phyloP scores from a whole-genome alignment of 1,139 yeast genomes.

The Hemisphaericaspora xylofermentans region DNA sequence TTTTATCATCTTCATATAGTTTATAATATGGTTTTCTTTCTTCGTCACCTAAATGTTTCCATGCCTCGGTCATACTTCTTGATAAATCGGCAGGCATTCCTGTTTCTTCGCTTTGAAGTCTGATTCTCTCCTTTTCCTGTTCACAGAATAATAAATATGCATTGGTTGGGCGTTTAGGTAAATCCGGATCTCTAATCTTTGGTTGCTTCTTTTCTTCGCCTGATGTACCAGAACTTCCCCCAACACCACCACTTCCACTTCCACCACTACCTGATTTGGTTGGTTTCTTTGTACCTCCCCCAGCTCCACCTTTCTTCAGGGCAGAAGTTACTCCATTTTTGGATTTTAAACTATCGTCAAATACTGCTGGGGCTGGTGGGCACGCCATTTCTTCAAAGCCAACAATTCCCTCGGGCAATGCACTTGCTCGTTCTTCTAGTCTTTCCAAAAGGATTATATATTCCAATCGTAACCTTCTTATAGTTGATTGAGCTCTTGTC shows the following conservation, averaged over 20 bases:
- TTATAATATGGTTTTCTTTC: conserved; percentile 75
- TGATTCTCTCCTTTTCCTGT: conserved; percentile 72
- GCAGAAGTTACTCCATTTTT: conserved; percentile 20
- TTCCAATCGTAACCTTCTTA: conserved; percentile 79
- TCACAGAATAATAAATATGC: conserved; percentile 89
- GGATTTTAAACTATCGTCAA: conserved; percentile 32
- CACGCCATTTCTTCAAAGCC: conserved; percentile 43
- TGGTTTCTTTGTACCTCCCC: conserved; percentile 6
- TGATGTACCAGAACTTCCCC: conserved; percentile 11
- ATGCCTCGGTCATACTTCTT: conserved; percentile 76
- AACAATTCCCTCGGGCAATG: conserved; percentile 31
- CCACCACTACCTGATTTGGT: background rate
- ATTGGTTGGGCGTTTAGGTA: conserved; percentile 87
- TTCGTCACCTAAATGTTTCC: conserved; percentile 75
- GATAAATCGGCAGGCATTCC: conserved; percentile 65
- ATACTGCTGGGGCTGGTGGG: conserved; percentile 40
- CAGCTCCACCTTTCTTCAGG: conserved; percentile 11
- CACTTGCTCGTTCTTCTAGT: conserved; percentile 58
- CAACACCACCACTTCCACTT: conserved; percentile 6
- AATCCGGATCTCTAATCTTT: conserved; percentile 67
- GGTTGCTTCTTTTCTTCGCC: conserved; percentile 12
- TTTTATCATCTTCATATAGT: conserved; percentile 76
- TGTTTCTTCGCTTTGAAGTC: conserved; percentile 45
- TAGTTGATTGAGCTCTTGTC: conserved; percentile 72
- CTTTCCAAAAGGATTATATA: conserved; percentile 78